phyloP scores from a whole-genome alignment of 2,329 filamentous ascomycete species.

The Colletotrichum australisinense region DNA sequence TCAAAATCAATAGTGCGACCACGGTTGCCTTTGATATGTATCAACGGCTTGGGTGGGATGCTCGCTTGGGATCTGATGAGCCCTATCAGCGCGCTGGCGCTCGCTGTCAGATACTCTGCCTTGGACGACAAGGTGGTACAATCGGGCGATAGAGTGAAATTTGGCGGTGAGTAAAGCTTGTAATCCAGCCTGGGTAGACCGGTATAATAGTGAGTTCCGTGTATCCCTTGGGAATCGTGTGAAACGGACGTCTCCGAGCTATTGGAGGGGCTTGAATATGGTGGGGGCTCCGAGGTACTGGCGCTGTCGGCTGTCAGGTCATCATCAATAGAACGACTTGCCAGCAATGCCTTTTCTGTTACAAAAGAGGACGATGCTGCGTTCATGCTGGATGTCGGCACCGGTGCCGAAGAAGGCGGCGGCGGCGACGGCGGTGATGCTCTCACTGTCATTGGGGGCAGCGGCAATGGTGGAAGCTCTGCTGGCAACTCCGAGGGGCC shows the following conservation, averaged over 20 bases:
- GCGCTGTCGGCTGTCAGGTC: neutral
- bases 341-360: constrained; percentile 4
- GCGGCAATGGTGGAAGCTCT: constrained; percentile 1
- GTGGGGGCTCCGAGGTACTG: constrained; percentile 41
- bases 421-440: neutral
- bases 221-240: constrained; percentile 19
- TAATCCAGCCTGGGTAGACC: constrained; percentile 63
- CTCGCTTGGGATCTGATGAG: constrained; percentile 61
- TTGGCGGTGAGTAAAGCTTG: constrained; percentile 62
- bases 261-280: constrained; percentile 48
- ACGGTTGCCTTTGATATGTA: constrained; percentile 60
- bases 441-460: constrained; percentile 8
- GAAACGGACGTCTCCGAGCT: constrained; percentile 29
- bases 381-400: neutral
- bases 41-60: constrained; percentile 65
- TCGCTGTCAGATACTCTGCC: constrained; percentile 60
- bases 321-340: neutral
- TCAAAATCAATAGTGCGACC: constrained; percentile 61
- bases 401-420: neutral
- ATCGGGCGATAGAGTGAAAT: constrained; percentile 63
- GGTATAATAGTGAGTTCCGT: constrained; percentile 52
- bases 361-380: neutral
- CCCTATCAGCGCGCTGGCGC: constrained; percentile 55
- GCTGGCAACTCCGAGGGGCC: neutral
- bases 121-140: constrained; percentile 58